Conservation (phyloP, 371 early-diverging fungal species). For the Circinella umbellata region DNA sequence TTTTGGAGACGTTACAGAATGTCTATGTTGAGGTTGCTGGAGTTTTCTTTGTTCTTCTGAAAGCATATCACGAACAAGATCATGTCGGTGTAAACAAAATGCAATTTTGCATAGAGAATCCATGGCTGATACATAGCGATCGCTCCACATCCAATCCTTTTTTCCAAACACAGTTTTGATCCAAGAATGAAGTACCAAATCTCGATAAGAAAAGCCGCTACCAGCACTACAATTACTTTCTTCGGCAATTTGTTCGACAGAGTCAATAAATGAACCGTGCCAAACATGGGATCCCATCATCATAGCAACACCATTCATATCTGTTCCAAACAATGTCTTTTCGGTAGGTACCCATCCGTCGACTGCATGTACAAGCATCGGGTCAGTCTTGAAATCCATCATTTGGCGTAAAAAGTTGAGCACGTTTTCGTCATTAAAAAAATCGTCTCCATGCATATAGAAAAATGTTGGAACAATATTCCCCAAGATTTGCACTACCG, state of each 20-base stretch:
- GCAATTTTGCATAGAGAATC: slow-evolving; percentile 40
- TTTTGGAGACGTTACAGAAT: slow-evolving; percentile 28
- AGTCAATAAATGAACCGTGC: slow-evolving; percentile 47
- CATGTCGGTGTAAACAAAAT: slow-evolving; percentile 28
- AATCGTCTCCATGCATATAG: slow-evolving; percentile 57
- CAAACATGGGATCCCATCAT: slow-evolving; percentile 41
- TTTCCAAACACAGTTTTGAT: slow-evolving; percentile 36
- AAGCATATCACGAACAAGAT: slow-evolving; percentile 35
- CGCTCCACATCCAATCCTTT: slow-evolving; percentile 53
- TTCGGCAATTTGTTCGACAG: slow-evolving; percentile 31
- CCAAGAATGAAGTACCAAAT: slow-evolving; percentile 52
- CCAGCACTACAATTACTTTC: slow-evolving; percentile 16
- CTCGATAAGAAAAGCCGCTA: slow-evolving; percentile 52
- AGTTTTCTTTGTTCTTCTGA: slow-evolving; percentile 29
- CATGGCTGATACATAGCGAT: slow-evolving; percentile 30
- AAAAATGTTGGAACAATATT: slow-evolving; percentile 53
- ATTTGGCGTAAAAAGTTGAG: slow-evolving; percentile 41
- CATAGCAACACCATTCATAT: slow-evolving; percentile 28
- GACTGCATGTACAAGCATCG: slow-evolving; percentile 36
- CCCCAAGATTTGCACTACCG: slow-evolving; percentile 33
- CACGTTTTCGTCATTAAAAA: slow-evolving; percentile 47
- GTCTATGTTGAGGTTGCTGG: slow-evolving; percentile 16
- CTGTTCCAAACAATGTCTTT: neutral
- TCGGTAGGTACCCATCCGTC: neutral
- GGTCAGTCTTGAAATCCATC: slow-evolving; percentile 51